phyloP scores from a whole-genome alignment of 2,329 filamentous ascomycete genomes.

The Cercospora berteroae region DNA sequence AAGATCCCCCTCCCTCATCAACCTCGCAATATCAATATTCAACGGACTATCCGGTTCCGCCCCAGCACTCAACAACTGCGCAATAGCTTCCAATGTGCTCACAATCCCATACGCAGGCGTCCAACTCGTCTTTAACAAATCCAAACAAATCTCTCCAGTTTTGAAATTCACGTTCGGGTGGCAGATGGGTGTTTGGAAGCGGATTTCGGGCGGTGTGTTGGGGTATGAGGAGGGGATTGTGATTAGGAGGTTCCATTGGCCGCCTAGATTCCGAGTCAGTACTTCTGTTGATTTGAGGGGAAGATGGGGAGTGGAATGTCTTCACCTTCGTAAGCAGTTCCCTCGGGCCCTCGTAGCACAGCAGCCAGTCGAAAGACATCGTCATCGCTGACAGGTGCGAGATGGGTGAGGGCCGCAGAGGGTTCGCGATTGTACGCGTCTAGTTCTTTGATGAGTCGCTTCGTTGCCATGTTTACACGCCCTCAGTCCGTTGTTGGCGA shows the following conservation, averaged over 20 bases:
- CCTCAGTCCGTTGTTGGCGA: not conserved
- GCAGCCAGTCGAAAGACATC: conserved; percentile 61
- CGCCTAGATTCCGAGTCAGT: conserved; percentile 45
- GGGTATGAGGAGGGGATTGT: conserved; percentile 76
- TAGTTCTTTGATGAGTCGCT: conserved; percentile 62
- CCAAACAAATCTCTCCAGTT: conserved; percentile 90
- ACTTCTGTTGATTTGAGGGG: not conserved
- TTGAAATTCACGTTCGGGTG: conserved; percentile 75
- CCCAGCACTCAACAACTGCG: conserved; percentile 65
- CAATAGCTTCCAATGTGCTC: conserved; percentile 68
- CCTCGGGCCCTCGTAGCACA: conserved; percentile 58
- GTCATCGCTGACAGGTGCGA: conserved; percentile 57
- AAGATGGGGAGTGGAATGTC: not conserved
- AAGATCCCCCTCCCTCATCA: conserved; percentile 66
- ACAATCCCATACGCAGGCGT: conserved; percentile 80
- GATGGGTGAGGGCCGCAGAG: conserved; percentile 56
- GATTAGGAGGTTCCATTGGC: conserved; percentile 81
- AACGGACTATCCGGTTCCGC: conserved; percentile 69
- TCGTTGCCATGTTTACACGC: conserved; percentile 41
- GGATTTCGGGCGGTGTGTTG: conserved; percentile 69
- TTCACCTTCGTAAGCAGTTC: conserved; percentile 60
- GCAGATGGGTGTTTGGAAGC: conserved; percentile 78
- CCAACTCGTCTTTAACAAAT: conserved; percentile 76
- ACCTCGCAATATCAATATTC: conserved; percentile 73
- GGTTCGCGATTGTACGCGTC: conserved; percentile 56